Percentiles rank a stretch among this genome's conserved stretches.
phyloP scores from a whole-genome alignment of 306 rosid genomes.

The Malus asiatica region DNA sequence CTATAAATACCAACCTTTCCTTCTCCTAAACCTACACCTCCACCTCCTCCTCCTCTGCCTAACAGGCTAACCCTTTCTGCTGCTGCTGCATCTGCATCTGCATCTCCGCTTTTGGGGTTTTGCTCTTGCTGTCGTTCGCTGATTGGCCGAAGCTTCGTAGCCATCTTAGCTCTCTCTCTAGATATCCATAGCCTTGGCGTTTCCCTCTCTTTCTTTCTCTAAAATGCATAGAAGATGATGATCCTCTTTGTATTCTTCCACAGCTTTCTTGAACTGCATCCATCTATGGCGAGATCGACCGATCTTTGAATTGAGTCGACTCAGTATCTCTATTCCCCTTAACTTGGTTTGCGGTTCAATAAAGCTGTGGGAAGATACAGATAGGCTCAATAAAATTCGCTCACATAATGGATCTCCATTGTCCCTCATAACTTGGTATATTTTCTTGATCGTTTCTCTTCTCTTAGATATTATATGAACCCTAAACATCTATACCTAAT shows the following conservation, averaged over 20 bases:
- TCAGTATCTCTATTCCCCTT: not conserved
- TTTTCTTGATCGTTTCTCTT: not conserved
- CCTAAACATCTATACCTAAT: not conserved
- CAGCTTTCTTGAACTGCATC: slow-evolving; percentile 99
- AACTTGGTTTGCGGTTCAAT: slow-evolving; percentile 72
- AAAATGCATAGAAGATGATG: not conserved
- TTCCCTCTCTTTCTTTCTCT: not conserved
- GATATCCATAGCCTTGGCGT: not conserved
- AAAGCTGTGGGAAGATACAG: slow-evolving; percentile 99
- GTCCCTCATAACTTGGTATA: not conserved
- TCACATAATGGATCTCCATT: not conserved
- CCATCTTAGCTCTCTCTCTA: not conserved
- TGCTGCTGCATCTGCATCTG: not conserved
- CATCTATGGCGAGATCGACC: slow-evolving; percentile 11
- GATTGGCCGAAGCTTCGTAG: slow-evolving; percentile 15
- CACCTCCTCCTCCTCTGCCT: not conserved
- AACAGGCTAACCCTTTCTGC: not conserved
- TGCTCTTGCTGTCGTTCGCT: slow-evolving; percentile 1
- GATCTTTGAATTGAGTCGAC: slow-evolving; percentile 13
- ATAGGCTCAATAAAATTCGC: slow-evolving; percentile 44
- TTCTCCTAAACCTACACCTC: slow-evolving; percentile 45
- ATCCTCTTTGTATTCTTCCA: slow-evolving; percentile 95
- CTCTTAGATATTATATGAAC: not conserved
- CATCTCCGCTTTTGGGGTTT: not conserved
- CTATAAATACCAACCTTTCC: slow-evolving; percentile 50